phyloP scores from a whole-genome alignment of 441 rosid genomes.

The Adansonia gregorii region DNA sequence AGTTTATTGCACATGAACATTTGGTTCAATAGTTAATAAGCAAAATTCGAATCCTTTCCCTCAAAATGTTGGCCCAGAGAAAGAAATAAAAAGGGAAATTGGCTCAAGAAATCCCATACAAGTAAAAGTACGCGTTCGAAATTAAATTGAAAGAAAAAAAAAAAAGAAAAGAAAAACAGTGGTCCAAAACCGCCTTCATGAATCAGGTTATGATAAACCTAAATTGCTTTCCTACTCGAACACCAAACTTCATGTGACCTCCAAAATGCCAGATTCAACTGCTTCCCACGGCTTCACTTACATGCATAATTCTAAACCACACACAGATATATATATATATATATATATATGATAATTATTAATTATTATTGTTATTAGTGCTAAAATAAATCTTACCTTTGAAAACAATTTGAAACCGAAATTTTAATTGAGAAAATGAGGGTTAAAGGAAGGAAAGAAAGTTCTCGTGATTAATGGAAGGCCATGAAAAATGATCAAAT shows the following conservation, averaged over 20 bases:
- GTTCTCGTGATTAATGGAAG: constrained; percentile 25
- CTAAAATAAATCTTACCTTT: constrained; percentile 3
- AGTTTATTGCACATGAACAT: too few relatives aligned
- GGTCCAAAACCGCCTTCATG: background rate
- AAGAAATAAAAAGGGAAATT: too few relatives aligned
- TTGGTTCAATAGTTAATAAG: too few relatives aligned
- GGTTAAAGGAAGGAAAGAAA: background rate
- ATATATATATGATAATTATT: background rate
- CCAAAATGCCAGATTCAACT: background rate
- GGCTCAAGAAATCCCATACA: too few relatives aligned
- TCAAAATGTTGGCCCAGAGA: too few relatives aligned
- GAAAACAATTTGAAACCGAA: background rate
- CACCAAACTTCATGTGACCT: constrained; percentile 25
- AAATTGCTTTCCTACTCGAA: background rate
- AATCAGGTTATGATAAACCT: constrained; percentile 6
- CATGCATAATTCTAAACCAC: too few relatives aligned
- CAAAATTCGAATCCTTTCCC: too few relatives aligned
- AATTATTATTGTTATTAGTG: background rate
- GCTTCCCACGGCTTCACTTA: background rate
- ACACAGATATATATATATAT: background rate
- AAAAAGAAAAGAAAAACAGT: background rate
- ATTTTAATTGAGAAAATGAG: background rate
- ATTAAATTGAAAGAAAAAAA: too few relatives aligned
- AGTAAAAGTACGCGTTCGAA: too few relatives aligned
- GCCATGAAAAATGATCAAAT: background rate